Evolutionary conservation across 495 filamentous ascomycete species (phyloP).

Genomic region (Lineolata rhizophorae): DNA sequence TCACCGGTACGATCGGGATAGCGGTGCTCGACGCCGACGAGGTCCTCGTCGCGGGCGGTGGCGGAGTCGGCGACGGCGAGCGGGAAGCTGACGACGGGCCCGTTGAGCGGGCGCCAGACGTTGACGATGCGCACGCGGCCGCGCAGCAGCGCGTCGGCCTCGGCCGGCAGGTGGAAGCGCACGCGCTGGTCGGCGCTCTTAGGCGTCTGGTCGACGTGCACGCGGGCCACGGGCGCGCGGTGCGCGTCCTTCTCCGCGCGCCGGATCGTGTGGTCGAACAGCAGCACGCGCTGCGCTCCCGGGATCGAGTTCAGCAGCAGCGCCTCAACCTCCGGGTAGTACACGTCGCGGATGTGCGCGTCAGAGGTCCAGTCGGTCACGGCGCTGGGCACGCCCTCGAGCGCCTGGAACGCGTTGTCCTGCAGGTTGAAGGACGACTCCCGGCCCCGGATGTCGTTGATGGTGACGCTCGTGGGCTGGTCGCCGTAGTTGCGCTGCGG

Average conservation of each 20-base stretch:
- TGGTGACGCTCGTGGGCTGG: slow-evolving; percentile 21
- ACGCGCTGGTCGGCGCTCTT: slow-evolving; percentile 42
- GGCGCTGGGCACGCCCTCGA: slow-evolving; percentile 26
- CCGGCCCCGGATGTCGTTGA: slow-evolving; percentile 44
- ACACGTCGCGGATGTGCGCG: slow-evolving; percentile 35
- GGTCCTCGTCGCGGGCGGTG: slow-evolving; percentile 35
- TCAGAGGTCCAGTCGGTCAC: slow-evolving; percentile 39
- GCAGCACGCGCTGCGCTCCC: slow-evolving; percentile 35
- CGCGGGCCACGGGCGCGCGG: slow-evolving; percentile 42
- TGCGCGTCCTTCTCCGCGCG: slow-evolving; percentile 27
- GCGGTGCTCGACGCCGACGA: slow-evolving; percentile 52
- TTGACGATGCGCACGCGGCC: slow-evolving; percentile 66
- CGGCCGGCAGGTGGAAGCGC: slow-evolving; percentile 32
- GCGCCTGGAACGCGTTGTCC: slow-evolving; percentile 45
- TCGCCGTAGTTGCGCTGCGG: slow-evolving; percentile 39
- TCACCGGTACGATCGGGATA: slow-evolving; percentile 52
- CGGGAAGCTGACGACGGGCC: slow-evolving; percentile 45
- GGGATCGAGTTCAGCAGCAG: slow-evolving; percentile 40
- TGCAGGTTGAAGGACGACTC: slow-evolving; percentile 45
- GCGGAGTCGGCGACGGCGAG: slow-evolving; percentile 46
- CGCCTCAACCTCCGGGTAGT: slow-evolving; percentile 65
- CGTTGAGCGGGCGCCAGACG: slow-evolving; percentile 64
- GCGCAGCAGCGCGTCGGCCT: slow-evolving; percentile 32
- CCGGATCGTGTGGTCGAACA: slow-evolving; percentile 89
- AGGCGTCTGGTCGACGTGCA: slow-evolving; percentile 70